Base-by-base conservation (phyloP, 257 asterid species). In the Solanum lignicaule region DNA sequence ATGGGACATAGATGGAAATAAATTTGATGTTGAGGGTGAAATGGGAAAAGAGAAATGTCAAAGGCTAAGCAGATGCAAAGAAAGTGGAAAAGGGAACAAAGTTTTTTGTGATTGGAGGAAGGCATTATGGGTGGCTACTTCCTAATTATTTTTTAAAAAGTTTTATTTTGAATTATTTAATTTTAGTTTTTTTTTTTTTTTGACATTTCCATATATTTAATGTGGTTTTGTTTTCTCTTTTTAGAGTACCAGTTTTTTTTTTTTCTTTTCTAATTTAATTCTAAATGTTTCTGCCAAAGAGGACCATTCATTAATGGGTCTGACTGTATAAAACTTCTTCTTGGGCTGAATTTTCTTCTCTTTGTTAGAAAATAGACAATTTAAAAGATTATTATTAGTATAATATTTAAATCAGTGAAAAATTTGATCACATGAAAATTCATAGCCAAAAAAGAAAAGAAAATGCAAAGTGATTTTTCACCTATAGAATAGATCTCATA, bases 91-190 rank as follows among this genome's bases (percentile, higher is more conserved):
- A 87, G 92, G 90, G 11, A 90, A 75, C 78, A 89, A 89, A 76
- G 95, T 88, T 29, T 87, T 93, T 62, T 88, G 94, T 92, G 90
- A 92, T 89, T 94, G 95, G 98, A 91, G 83, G 83, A 65, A 94
- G 81, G 90, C 96, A 3, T 88, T 93, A 27, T 93, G 93, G 95
- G 91, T 90, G 75, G 86, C 92, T 8, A 84, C 90, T 88, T 88
- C 89, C 29, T 89, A 69, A 68, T 18, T 29, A 90, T 16, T 92
- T 18, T 46, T 46, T 90, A 92, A 79, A 91, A 91, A 72, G 74
- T 86, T 18, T 76, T 41, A 12, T 36, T 79, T 72, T 87, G 52
- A n/a, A 33, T 83, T 76, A 82, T 84, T 86, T 76, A 46, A 79
- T 46, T 81, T 29, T 41, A 43, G 38, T 35, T 39, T 27, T 27